Conservation (phyloP, 768 basidiomycete species). For the Pholiota microspora region DNA sequence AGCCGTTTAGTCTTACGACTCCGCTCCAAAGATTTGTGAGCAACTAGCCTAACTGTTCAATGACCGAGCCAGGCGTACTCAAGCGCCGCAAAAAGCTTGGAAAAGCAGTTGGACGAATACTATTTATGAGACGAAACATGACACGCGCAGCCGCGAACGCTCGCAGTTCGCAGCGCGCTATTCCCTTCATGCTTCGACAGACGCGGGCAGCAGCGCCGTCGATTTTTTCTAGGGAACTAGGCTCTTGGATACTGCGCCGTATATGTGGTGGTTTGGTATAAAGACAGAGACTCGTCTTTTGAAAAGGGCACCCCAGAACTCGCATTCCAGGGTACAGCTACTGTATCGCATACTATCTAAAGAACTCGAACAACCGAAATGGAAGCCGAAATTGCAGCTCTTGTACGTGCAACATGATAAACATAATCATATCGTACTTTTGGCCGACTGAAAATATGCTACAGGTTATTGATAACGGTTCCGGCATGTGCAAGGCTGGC, state of each 20-base stretch:
- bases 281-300: neutral
- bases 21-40: too few species aligned
- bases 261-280: neutral
- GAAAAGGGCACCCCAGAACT: neutral
- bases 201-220: neutral
- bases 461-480: conserved; percentile 90
- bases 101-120: too few species aligned
- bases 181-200: too few species aligned
- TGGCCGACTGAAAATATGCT: neutral
- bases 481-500: conserved; percentile 99
- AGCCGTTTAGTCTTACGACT: too few species aligned
- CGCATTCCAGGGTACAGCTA: neutral
- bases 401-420: conserved; percentile 35
- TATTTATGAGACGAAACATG: too few species aligned
- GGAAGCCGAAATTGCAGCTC: conserved; percentile 42
- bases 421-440: neutral
- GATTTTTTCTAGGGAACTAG: neutral
- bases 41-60: too few species aligned
- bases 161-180: too few species aligned
- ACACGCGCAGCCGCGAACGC: too few species aligned
- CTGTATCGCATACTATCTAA: neutral
- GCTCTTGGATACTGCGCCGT: neutral
- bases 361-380: neutral
- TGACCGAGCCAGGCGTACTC: too few species aligned
- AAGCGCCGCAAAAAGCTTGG: too few species aligned